phyloP scores from a whole-genome alignment of 1,284 basidiomycete species.

The Naganishia albida region DNA sequence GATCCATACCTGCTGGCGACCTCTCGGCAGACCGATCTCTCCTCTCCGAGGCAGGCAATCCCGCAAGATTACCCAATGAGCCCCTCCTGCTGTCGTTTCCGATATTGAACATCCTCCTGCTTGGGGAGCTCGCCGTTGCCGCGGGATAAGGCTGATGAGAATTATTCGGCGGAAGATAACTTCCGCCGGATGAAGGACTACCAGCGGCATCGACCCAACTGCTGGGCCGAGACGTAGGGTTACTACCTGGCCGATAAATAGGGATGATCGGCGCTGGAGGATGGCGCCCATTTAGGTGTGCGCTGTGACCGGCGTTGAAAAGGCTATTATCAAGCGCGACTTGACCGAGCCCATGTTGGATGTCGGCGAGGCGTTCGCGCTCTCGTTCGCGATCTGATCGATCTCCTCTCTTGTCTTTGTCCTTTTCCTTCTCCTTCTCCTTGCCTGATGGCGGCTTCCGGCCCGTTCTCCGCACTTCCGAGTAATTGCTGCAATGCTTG shows the following conservation, averaged over 20 bases:
- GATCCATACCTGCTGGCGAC: conserved; percentile 19
- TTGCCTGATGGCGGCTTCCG: conserved; percentile 23
- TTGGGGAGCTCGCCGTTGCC: conserved; percentile 20
- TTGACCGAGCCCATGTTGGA: neutral
- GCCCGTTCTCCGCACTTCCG: conserved; percentile 47
- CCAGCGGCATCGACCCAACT: conserved; percentile 12
- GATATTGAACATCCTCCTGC: conserved; percentile 24
- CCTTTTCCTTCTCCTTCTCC: conserved; percentile 24
- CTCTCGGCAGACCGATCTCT: conserved; percentile 21
- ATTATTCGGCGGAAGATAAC: neutral
- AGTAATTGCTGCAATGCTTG: conserved; percentile 82
- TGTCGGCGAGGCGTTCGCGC: conserved; percentile 15
- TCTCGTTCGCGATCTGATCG: conserved; percentile 16
- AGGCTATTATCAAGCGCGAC: conserved; percentile 19
- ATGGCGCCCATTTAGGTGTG: conserved; percentile 17
- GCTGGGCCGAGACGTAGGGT: conserved; percentile 18
- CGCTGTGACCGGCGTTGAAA: conserved; percentile 21
- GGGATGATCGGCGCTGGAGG: conserved; percentile 1
- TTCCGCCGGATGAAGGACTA: conserved; percentile 8
- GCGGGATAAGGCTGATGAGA: conserved; percentile 13
- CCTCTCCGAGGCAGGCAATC: conserved; percentile 2
- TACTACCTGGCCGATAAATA: conserved; percentile 13
- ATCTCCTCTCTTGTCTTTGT: conserved; percentile 3
- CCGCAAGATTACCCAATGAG: conserved; percentile 9
- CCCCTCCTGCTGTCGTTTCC: conserved; percentile 21